Percentiles rank a stretch among this genome's conserved stretches.
phyloP scores from a whole-genome alignment of 2,329 filamentous ascomycete genomes.

The Colletotrichum chrysophilum region DNA sequence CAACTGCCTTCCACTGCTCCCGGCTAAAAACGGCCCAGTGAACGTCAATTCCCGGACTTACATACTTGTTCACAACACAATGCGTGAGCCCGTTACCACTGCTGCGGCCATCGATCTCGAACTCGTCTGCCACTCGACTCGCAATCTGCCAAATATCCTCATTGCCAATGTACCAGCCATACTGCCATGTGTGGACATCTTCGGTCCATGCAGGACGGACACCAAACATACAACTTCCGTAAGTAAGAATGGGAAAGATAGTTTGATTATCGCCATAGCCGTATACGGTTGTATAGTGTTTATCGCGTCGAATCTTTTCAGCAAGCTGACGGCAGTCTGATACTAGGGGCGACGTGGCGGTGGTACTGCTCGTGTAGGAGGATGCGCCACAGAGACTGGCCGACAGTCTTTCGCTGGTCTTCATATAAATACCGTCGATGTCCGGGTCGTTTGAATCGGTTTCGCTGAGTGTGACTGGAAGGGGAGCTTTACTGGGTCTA shows the following conservation, averaged over 20 bases:
- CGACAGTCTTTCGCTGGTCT: neutral
- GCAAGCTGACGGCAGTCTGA: neutral
- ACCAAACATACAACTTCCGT: slow-evolving; percentile 1
- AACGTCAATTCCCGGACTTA: neutral
- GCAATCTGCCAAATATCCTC: neutral
- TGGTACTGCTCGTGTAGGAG: neutral
- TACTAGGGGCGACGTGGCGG: neutral
- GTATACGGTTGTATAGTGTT: neutral
- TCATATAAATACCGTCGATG: neutral
- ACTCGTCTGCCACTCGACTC: neutral
- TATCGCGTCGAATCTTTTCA: neutral
- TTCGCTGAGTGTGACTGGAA: neutral
- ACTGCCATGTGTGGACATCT: neutral
- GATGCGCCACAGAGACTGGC: neutral
- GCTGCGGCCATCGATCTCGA: neutral
- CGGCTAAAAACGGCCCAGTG: neutral
- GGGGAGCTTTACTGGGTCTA: neutral
- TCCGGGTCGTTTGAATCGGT: neutral
- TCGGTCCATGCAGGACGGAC: neutral
- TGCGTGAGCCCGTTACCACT: slow-evolving; percentile 1
- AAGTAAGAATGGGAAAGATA: neutral
- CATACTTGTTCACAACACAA: neutral
- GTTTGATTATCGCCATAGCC: slow-evolving; percentile 1
- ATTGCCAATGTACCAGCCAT: neutral
- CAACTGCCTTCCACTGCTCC: neutral